Conservation (phyloP, 805 yeast species). For the Candida fluviatilis region DNA sequence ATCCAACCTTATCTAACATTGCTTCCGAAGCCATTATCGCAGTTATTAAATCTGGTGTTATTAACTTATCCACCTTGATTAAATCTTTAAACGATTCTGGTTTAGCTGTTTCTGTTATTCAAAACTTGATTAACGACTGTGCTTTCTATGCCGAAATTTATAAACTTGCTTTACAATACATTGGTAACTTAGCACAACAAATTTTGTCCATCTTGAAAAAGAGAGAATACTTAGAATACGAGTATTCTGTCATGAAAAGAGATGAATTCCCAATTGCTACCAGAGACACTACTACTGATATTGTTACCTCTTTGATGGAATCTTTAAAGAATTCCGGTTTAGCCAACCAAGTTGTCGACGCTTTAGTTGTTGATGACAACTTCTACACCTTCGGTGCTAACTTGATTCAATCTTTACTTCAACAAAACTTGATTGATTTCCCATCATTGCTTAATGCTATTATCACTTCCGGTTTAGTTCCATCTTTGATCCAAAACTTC, state of each 20-base stretch:
- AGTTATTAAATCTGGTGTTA: slow-evolving; percentile 26
- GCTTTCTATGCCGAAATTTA: slow-evolving; percentile 35
- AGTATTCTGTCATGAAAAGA: background rate
- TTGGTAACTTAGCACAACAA: slow-evolving; percentile 25
- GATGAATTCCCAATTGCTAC: slow-evolving; percentile 5
- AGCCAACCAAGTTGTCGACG: slow-evolving; percentile 33
- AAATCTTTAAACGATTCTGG: slow-evolving; percentile 40
- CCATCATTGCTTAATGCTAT: slow-evolving; percentile 25
- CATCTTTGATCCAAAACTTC: slow-evolving; percentile 33
- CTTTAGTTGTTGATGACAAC: slow-evolving; percentile 32
- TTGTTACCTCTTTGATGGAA: slow-evolving; percentile 35
- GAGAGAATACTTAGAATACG: background rate
- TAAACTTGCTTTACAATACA: slow-evolving; percentile 28
- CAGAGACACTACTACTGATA: slow-evolving; percentile 11
- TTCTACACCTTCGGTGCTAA: slow-evolving; percentile 37
- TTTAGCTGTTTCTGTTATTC: slow-evolving; percentile 33
- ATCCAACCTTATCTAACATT: slow-evolving; percentile 26
- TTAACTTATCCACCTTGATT: slow-evolving; percentile 34
- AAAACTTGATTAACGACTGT: slow-evolving; percentile 35
- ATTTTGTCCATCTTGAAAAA: slow-evolving; percentile 17
- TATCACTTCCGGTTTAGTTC: slow-evolving; percentile 33
- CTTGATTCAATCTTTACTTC: slow-evolving; percentile 28
- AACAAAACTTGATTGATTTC: slow-evolving; percentile 24
- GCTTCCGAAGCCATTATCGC: slow-evolving; percentile 24
- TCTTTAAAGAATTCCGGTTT: slow-evolving; percentile 42